These are phyloP conservation scores for Hypoxylon sp. DNA, from an alignment of 2,329 filamentous ascomycete species.

Conservation along the genomic window DNA sequence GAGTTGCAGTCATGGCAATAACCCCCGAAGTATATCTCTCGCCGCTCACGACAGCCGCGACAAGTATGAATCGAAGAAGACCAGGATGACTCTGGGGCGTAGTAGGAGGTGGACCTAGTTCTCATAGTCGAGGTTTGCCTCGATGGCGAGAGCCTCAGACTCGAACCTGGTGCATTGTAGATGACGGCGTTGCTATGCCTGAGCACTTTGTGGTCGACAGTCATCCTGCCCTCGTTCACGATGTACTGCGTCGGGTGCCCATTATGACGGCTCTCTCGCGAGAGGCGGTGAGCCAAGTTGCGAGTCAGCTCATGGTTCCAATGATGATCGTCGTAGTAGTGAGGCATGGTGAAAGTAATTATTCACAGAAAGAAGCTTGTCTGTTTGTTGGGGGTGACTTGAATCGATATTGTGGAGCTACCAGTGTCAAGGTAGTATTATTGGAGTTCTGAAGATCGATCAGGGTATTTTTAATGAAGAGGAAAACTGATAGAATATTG, in stretches of 20 bases:
- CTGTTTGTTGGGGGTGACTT: neutral
- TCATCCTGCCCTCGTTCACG: conserved; percentile 50
- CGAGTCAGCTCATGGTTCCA: conserved; percentile 30
- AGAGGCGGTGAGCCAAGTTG: conserved; percentile 41
- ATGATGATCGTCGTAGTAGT: conserved; percentile 30
- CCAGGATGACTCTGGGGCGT: conserved; percentile 5
- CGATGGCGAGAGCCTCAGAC: conserved; percentile 39
- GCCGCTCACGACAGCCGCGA: conserved; percentile 40
- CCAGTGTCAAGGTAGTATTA: neutral
- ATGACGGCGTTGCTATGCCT: conserved; percentile 48
- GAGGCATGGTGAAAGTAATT: conserved; percentile 39
- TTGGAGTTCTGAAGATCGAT: neutral
- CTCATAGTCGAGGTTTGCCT: neutral
- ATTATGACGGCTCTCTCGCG: conserved; percentile 39
- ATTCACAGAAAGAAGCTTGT: neutral
- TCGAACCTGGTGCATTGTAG: conserved; percentile 50
- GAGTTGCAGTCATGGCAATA: conserved; percentile 48
- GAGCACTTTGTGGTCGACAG: conserved; percentile 45
- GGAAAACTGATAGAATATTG: neutral
- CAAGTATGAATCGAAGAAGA: conserved; percentile 27
- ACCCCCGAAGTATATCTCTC: conserved; percentile 33
- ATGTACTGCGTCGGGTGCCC: conserved; percentile 47
- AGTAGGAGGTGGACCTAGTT: neutral
- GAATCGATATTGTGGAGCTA: neutral
- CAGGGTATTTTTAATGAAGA: neutral